phyloP scores from a whole-genome alignment of 1,139 yeast genomes.

The Diutina sp. region DNA sequence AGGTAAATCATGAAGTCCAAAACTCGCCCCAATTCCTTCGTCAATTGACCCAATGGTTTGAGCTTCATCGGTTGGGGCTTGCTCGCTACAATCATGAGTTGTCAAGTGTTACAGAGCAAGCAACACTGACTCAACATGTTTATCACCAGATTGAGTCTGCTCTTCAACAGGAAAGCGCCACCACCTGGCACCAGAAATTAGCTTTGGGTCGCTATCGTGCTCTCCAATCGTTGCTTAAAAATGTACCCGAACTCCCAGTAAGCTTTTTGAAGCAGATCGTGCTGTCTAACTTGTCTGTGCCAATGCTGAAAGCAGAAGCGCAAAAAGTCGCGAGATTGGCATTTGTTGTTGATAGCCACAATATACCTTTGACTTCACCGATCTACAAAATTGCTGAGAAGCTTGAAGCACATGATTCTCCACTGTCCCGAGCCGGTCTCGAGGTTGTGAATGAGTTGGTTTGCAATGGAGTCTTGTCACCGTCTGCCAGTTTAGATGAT shows the following conservation, averaged over 20 bases:
- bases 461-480: background rate
- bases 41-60: background rate
- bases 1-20: background rate
- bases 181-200: background rate
- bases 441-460: background rate
- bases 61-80: background rate
- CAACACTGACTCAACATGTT: background rate
- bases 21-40: background rate
- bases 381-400: background rate
- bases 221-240: background rate
- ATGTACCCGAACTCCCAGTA: background rate
- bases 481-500: background rate
- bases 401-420: background rate
- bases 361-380: background rate
- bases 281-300: background rate
- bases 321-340: background rate
- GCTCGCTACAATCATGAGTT: background rate
- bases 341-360: background rate
- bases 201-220: background rate
- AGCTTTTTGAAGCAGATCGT: background rate
- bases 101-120: background rate
- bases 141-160: background rate
- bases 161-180: too few relatives aligned
- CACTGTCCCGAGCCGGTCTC: background rate
- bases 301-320: background rate